phyloP scores from a whole-genome alignment of 2,329 filamentous ascomycete genomes.

The Aspergillus costaricaensis region DNA sequence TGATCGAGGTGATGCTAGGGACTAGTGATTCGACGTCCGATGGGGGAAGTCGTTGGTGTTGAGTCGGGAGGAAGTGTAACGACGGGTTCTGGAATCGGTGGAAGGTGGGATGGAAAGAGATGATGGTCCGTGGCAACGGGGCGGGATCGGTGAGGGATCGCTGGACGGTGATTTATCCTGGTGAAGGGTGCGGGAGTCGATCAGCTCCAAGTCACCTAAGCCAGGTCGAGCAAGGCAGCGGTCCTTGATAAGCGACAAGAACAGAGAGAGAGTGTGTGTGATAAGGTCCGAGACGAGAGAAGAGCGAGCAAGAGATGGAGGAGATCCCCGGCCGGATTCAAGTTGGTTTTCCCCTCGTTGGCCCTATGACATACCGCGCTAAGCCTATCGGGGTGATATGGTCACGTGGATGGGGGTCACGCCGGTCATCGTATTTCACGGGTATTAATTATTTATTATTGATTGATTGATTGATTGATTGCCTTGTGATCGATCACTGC shows the following conservation, averaged over 20 bases:
- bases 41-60: background rate
- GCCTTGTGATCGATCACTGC: background rate
- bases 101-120: background rate
- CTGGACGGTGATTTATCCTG: background rate
- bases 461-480: background rate
- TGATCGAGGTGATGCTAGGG: background rate
- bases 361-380: slow-evolving; percentile 41
- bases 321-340: background rate
- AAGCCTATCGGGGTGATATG: slow-evolving; percentile 29
- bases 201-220: background rate
- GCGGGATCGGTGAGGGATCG: background rate
- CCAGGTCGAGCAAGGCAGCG: background rate
- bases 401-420: slow-evolving; percentile 35
- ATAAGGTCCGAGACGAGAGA: background rate
- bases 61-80: background rate
- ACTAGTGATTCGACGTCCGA: background rate
- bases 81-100: background rate
- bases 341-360: slow-evolving; percentile 33
- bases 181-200: background rate
- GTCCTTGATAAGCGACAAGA: background rate
- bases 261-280: background rate
- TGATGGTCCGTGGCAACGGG: background rate
- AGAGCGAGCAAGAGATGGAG: background rate
- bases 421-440: background rate
- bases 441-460: background rate